These are phyloP conservation scores for Cryptococcus sp. DNA, from an alignment of 1,284 basidiomycete genomes.

Conservation along the genomic window DNA sequence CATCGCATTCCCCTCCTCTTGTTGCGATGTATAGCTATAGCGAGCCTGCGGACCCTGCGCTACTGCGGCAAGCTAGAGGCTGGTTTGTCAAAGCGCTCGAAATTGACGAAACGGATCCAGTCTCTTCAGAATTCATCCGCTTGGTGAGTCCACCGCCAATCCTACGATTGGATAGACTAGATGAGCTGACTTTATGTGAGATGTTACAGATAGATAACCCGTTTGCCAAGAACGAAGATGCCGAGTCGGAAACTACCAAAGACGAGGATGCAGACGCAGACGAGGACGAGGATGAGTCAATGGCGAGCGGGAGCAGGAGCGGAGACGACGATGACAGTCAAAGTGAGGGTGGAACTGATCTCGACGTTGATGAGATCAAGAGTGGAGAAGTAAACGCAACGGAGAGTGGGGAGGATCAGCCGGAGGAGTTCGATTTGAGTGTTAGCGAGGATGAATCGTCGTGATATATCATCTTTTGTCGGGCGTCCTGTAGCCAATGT, in stretches of 20 bases:
- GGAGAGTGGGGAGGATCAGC: conserved; percentile 12
- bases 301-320: conserved; percentile 1
- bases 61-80: conserved; percentile 31
- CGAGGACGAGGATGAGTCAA: conserved; percentile 5
- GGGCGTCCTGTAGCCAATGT: no score
- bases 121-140: conserved; percentile 35
- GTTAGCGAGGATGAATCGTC: conserved; percentile 9
- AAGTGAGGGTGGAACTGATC: neutral
- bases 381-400: conserved; percentile 11
- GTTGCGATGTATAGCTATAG: neutral
- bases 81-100: conserved; percentile 40
- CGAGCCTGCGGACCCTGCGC: conserved; percentile 14
- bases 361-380: conserved; percentile 7
- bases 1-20: neutral
- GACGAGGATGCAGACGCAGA: conserved; percentile 12
- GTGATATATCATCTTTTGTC: neutral
- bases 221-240: conserved; percentile 3
- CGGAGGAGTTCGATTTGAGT: conserved; percentile 1
- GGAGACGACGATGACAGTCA: neutral
- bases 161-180: neutral
- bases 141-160: conserved; percentile 24
- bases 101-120: conserved; percentile 30
- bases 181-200: neutral
- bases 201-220: conserved; percentile 19
- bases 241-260: neutral